These are phyloP conservation scores for Lyophyllum shimeji DNA, from an alignment of 768 basidiomycete genomes.

Conservation along the genomic window DNA sequence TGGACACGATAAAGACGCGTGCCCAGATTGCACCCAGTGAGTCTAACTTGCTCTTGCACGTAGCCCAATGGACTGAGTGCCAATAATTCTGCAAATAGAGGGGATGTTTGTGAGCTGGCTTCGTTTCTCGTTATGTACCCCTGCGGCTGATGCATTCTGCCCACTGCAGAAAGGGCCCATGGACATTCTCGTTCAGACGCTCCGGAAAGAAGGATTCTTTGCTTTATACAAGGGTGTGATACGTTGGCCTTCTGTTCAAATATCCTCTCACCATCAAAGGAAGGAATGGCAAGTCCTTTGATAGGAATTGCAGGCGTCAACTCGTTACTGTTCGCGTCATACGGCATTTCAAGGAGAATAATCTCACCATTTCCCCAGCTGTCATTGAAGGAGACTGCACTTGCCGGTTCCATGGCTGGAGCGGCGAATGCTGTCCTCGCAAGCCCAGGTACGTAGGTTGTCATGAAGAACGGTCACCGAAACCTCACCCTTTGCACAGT, in stretches of 20 bases:
- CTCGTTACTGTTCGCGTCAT: conserved; percentile 91
- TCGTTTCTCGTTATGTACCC: not conserved
- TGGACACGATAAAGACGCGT: conserved; percentile 87
- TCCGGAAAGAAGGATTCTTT: conserved; percentile 87
- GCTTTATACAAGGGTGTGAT: conserved; percentile 89
- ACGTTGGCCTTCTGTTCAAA: not conserved
- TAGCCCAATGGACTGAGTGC: conserved; percentile 3
- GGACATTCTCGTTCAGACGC: conserved; percentile 83
- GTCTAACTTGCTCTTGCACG: conserved; percentile 13
- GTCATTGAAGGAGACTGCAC: conserved; percentile 74
- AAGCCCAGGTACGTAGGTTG: conserved; percentile 65
- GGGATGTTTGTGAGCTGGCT: conserved; percentile 81
- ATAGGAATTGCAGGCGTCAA: conserved; percentile 95
- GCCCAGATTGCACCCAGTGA: conserved; percentile 86
- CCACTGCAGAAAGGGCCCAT: conserved; percentile 79
- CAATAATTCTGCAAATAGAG: conserved; percentile 39
- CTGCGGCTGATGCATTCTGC: not conserved
- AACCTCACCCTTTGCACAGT: conserved; percentile 39
- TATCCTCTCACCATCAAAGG: not conserved
- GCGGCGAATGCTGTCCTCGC: conserved; percentile 88
- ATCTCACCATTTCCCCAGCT: conserved; percentile 89
- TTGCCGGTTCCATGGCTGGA: conserved; percentile 91
- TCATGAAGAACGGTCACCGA: too few species aligned
- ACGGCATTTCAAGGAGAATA: conserved; percentile 75
- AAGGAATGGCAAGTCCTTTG: conserved; percentile 90